Percentiles rank a stretch among this genome's conserved stretches.
phyloP scores from a whole-genome alignment of 441 rosid genomes.

The Corymbia citriodora region DNA sequence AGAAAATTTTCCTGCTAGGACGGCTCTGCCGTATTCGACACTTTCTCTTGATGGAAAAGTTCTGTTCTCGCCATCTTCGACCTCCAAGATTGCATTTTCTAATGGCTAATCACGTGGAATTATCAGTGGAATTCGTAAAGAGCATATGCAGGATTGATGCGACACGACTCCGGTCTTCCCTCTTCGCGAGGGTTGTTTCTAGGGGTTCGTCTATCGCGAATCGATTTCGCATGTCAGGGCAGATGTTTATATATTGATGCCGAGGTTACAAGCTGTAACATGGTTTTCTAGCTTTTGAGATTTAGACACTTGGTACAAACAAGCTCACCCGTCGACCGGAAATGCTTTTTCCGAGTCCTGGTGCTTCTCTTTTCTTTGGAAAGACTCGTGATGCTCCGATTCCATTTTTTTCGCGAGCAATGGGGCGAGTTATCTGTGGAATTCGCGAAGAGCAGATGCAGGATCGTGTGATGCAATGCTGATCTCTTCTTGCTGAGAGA shows the following conservation, averaged over 20 bases:
- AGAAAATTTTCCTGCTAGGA: too few species aligned
- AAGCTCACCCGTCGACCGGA: neutral
- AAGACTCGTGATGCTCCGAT: neutral
- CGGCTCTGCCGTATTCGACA: too few species aligned
- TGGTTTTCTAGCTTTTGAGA: too few species aligned
- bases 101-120: neutral
- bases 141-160: neutral
- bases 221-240: too few species aligned
- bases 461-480: neutral
- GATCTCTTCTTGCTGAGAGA: neutral
- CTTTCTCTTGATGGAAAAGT: too few species aligned
- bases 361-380: neutral
- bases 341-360: neutral
- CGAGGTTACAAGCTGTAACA: fast-evolving
- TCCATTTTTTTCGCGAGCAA: too few species aligned
- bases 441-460: neutral
- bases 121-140: neutral
- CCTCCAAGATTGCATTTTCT: neutral
- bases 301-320: neutral
- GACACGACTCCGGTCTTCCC: neutral
- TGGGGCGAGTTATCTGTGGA: neutral
- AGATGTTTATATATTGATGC: too few species aligned
- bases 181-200: neutral
- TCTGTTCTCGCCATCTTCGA: neutral
- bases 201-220: neutral